phyloP scores from a whole-genome alignment of 2,329 filamentous ascomycete genomes.

The Alternaria postmessia region DNA sequence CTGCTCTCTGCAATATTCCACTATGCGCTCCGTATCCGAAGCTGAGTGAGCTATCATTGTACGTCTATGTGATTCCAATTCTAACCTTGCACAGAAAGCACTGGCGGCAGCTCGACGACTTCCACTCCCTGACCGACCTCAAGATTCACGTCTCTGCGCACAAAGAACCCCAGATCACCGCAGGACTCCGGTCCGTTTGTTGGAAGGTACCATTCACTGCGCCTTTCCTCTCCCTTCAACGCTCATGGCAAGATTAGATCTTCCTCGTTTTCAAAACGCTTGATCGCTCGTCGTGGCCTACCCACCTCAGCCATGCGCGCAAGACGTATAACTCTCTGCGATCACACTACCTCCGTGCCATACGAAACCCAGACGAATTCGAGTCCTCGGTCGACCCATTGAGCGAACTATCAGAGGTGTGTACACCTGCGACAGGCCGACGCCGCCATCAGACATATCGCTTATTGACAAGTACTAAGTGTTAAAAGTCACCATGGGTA shows the following conservation, averaged over 20 bases:
- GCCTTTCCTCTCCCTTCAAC: neutral
- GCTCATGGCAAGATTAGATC: constrained; percentile 59
- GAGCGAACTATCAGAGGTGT: constrained; percentile 78
- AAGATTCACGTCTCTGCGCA: constrained; percentile 50
- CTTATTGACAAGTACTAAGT: constrained; percentile 59
- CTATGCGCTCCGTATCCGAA: constrained; percentile 45
- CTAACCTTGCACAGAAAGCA: constrained; percentile 41
- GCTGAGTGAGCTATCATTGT: constrained; percentile 37
- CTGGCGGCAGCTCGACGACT: constrained; percentile 48
- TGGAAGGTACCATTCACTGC: constrained; percentile 74
- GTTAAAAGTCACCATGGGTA: constrained; percentile 84
- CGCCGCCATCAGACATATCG: constrained; percentile 30
- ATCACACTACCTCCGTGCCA: constrained; percentile 79
- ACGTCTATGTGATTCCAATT: neutral
- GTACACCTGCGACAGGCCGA: constrained; percentile 26
- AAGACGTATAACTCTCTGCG: constrained; percentile 76
- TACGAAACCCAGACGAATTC: constrained; percentile 84
- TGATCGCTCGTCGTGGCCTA: constrained; percentile 72
- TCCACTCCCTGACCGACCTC: constrained; percentile 48
- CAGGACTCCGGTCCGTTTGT: constrained; percentile 83
- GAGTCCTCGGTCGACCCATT: constrained; percentile 80
- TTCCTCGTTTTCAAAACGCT: constrained; percentile 81
- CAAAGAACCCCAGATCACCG: constrained; percentile 53
- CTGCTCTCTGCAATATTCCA: constrained; percentile 15
- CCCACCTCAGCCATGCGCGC: constrained; percentile 72